Base-by-base conservation (phyloP, 768 basidiomycete genomes). In the Rubroboletus pulcherrimus region DNA sequence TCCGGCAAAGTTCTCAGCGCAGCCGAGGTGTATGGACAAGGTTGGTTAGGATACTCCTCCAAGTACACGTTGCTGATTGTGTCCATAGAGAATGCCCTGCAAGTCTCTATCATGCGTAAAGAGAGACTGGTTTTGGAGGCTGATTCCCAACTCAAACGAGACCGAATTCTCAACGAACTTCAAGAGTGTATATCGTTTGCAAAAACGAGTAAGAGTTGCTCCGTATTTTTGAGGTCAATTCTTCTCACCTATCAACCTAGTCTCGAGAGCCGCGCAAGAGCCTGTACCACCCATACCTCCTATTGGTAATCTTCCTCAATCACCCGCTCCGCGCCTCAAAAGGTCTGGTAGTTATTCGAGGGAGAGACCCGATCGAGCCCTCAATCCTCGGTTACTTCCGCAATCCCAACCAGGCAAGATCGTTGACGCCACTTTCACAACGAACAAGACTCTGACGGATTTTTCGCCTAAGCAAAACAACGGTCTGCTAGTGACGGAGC, bases 1-100 rank as follows among this genome's bases (percentile, higher is more conserved):
- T 88, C 97, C 12, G 96, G 94, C 5, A 98, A 96, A 68, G 94
- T 97, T 63, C 77, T 99, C 51, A 80, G 81, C 55, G 86, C 91
- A 4, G 75, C 76, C 9, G 85, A 85, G 59, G 77, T 81, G 4
- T 75, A 76, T 53, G 85, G 78, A 35, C 79, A 80, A 78, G 82
- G 91, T 83, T 56, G 54, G 81, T 72, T 34, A 21, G 7, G 21
- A 53, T 41, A 42, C 47, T 54, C 19, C 49, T 56, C 11, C 50
- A 49, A 55, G 35, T 26, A 11, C 24, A 29, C 24, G 8, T 38
- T 50, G 3, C 56, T 71, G 49, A 71, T 41, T 21, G n/a, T 34
- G 54, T 57, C 47, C 51, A 34, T 63, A 95, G 92, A 85, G 29
- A 86, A 83, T 63, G 81, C 81, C 8, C 63, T 98, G 39, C 83